A percentile compares a stretch with the other conserved stretches of the same genome.
Evolutionary conservation across 1,284 basidiomycete genomes (phyloP).

Genomic region (Fistulinella cinereoalba): DNA sequence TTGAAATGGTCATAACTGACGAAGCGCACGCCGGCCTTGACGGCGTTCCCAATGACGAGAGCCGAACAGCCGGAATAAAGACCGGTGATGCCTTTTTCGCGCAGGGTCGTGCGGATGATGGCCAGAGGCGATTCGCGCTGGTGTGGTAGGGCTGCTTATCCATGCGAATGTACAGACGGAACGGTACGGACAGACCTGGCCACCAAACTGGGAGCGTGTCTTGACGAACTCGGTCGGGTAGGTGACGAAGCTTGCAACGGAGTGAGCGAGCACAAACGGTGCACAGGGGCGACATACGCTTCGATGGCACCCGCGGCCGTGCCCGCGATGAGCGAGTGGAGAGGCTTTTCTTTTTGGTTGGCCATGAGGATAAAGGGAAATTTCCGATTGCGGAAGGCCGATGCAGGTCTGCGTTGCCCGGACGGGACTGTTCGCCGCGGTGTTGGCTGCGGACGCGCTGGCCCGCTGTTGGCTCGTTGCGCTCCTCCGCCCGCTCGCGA

Average conservation of each 20-base stretch:
- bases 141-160: background rate
- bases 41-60: constrained; percentile 84
- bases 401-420: too few relatives aligned
- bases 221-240: constrained; percentile 95
- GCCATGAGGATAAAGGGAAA: constrained; percentile 15
- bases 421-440: too few relatives aligned
- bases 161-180: background rate
- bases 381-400: too few relatives aligned
- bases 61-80: constrained; percentile 88
- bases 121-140: constrained; percentile 55
- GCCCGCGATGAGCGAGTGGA: constrained; percentile 84
- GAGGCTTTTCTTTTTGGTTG: constrained; percentile 70
- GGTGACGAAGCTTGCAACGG: constrained; percentile 62
- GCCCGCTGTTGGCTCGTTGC: constrained; percentile 44
- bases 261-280: constrained; percentile 23
- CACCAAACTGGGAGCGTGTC: constrained; percentile 78
- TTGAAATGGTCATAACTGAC: constrained; percentile 96
- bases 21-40: constrained; percentile 94
- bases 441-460: too few relatives aligned
- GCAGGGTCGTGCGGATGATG: constrained; percentile 70
- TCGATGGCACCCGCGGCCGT: constrained; percentile 94
- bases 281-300: constrained; percentile 51
- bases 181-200: constrained; percentile 49
- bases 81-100: constrained; percentile 69
- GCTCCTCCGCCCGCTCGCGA: constrained; percentile 43